These are phyloP conservation scores for Magnaporthales sp. DNA, from an alignment of 2,329 filamentous ascomycete genomes.

Conservation along the genomic window DNA sequence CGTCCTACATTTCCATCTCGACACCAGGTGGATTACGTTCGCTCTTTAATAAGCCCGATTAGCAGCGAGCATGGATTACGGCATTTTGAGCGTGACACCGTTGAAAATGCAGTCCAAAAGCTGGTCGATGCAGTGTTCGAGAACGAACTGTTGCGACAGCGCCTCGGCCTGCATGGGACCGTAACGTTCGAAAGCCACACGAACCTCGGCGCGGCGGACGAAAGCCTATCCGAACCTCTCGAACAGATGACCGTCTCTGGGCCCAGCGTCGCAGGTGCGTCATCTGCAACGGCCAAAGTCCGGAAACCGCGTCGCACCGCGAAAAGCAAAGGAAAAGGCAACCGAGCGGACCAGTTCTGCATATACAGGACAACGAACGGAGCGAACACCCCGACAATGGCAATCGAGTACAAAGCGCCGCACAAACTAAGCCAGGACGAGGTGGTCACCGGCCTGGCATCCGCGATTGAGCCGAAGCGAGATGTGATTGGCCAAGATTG, in stretches of 20 bases:
- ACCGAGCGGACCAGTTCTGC: slow-evolving; percentile 23
- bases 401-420: slow-evolving; percentile 30
- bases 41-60: slow-evolving; percentile 20
- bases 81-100: slow-evolving; percentile 22
- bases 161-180: slow-evolving; percentile 21
- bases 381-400: slow-evolving; percentile 15
- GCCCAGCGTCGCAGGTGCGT: slow-evolving; percentile 6
- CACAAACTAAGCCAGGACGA: too few species aligned
- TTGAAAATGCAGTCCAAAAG: slow-evolving; percentile 26
- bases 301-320: slow-evolving; percentile 10
- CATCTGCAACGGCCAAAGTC: slow-evolving; percentile 4
- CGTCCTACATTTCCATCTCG: slow-evolving; percentile 20
- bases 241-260: slow-evolving; percentile 17
- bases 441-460: slow-evolving; percentile 22
- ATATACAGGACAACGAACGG: slow-evolving; percentile 16
- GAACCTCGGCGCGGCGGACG: slow-evolving; percentile 18
- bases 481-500: slow-evolving; percentile 24
- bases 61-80: slow-evolving; percentile 25
- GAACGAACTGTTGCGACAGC: slow-evolving; percentile 17
- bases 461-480: slow-evolving; percentile 23
- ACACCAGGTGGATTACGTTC: slow-evolving; percentile 24
- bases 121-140: slow-evolving; percentile 20
- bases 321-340: slow-evolving; percentile 17
- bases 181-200: slow-evolving; percentile 28
- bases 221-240: slow-evolving; percentile 15